A percentile compares a stretch with the other conserved stretches of the same genome.
Evolutionary conservation across 805 yeast genomes (phyloP).

Genomic region (Priceomyces carsonii): DNA sequence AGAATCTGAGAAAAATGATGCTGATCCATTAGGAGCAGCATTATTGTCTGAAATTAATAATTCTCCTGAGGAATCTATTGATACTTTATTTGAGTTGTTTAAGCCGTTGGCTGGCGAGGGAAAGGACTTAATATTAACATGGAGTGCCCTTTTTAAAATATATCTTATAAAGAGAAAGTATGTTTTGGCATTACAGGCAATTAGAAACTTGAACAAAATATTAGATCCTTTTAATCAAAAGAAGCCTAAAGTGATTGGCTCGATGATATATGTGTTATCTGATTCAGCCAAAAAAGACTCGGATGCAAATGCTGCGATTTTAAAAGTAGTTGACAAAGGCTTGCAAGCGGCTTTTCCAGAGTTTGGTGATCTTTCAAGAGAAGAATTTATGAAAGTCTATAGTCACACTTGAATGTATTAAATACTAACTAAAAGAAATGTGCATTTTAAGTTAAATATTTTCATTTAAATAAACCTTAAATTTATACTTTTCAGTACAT

Average conservation of each 20-base stretch:
- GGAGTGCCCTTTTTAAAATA: conserved; percentile 46
- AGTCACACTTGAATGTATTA: too few species aligned
- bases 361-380: conserved; percentile 12
- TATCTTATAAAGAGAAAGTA: conserved; percentile 45
- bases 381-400: too few species aligned
- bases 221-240: conserved; percentile 22
- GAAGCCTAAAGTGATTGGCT: conserved; percentile 20
- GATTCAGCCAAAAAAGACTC: conserved; percentile 33
- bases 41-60: conserved; percentile 26
- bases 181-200: conserved; percentile 46
- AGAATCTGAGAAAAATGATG: conserved; percentile 48
- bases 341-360: conserved; percentile 34
- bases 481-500: neutral
- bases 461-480: too few species aligned
- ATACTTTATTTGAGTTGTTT: conserved; percentile 41
- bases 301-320: conserved; percentile 46
- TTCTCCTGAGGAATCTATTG: conserved; percentile 39
- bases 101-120: conserved; percentile 46
- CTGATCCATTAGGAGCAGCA: conserved; percentile 61
- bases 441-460: too few species aligned
- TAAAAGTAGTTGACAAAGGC: conserved; percentile 41
- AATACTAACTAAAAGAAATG: too few species aligned
- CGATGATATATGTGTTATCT: conserved; percentile 33
- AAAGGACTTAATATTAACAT: conserved; percentile 33
- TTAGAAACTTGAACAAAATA: conserved; percentile 43